Evolutionary conservation across 2,329 filamentous ascomycete genomes (phyloP).

Genomic region (Colletotrichum agaves): DNA sequence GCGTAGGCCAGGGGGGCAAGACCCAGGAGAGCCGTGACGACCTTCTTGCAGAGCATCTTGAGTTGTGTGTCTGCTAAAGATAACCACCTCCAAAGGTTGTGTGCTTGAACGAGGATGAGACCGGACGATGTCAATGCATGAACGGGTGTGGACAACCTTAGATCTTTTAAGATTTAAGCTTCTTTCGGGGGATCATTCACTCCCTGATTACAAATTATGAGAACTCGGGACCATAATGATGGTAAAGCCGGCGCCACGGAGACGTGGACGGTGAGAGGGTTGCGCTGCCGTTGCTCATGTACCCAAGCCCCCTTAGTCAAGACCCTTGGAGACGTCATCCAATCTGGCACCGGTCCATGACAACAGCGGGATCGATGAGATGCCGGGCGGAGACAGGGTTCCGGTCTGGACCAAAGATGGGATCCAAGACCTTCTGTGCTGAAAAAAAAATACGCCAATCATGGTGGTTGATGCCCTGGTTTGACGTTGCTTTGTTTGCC

Average conservation of each 20-base stretch:
- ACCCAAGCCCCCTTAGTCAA: neutral
- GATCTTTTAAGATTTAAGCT: slow-evolving; percentile 22
- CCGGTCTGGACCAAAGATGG: neutral
- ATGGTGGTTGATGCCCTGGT: neutral
- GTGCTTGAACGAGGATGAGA: slow-evolving; percentile 6
- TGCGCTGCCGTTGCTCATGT: slow-evolving; percentile 1
- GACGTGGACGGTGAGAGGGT: neutral
- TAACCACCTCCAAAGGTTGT: neutral
- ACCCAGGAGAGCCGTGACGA: slow-evolving; percentile 15
- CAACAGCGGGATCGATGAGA: slow-evolving; percentile 16
- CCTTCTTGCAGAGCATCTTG: slow-evolving; percentile 29
- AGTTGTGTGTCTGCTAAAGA: neutral
- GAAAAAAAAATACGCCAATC: slow-evolving; percentile 21
- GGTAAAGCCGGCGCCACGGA: neutral
- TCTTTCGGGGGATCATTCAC: neutral
- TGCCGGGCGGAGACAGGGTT: slow-evolving; percentile 12
- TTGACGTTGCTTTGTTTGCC: slow-evolving; percentile 2
- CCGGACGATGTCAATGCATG: slow-evolving; percentile 6
- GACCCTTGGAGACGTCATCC: slow-evolving; percentile 29
- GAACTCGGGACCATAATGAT: neutral
- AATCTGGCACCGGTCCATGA: neutral
- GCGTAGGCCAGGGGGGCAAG: slow-evolving; percentile 15
- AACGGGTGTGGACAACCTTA: neutral
- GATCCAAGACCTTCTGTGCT: neutral
- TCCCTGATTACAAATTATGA: slow-evolving; percentile 29